Conservation (phyloP, 2,329 filamentous ascomycete genomes). For the Cordyceps pruinosa region DNA sequence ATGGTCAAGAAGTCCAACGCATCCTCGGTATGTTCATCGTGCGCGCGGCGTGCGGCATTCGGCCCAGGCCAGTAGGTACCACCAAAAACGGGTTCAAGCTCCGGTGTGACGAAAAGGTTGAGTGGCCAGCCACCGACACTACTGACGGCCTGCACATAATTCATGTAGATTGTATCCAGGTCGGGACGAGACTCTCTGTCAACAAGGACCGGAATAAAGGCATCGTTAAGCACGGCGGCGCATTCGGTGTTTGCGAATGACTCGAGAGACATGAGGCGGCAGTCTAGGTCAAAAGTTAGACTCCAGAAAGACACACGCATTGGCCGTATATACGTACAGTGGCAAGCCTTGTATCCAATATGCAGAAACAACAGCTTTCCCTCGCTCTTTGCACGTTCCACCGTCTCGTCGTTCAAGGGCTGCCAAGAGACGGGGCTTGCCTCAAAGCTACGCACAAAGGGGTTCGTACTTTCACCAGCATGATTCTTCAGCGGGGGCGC, state of each 20-base stretch:
- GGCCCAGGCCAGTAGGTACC: conserved; percentile 94
- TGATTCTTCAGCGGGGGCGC: conserved; percentile 28
- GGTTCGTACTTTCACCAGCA: conserved; percentile 35
- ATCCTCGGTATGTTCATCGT: conserved; percentile 41
- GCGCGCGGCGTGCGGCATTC: conserved; percentile 39
- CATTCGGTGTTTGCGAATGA: conserved; percentile 80
- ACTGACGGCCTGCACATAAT: conserved; percentile 91
- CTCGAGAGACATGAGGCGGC: conserved; percentile 87
- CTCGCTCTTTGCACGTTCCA: conserved; percentile 68
- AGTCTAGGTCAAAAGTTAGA: conserved; percentile 43
- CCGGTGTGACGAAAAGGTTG: conserved; percentile 92
- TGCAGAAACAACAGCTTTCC: conserved; percentile 90
- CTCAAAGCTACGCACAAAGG: conserved; percentile 63
- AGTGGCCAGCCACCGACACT: conserved; percentile 89
- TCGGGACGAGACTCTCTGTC: conserved; percentile 93
- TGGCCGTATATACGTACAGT: conserved; percentile 58
- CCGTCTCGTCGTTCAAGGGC: conserved; percentile 69
- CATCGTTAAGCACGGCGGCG: conserved; percentile 73
- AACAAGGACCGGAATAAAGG: conserved; percentile 86
- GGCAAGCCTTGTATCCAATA: conserved; percentile 91
- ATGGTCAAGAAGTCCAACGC: conserved; percentile 78
- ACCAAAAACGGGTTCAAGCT: conserved; percentile 89
- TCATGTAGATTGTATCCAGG: conserved; percentile 95
- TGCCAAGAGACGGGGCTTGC: conserved; percentile 89
- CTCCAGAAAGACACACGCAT: neutral